These are phyloP conservation scores for Pelargonium cotyledonis DNA, from an alignment of 441 rosid genomes.

Conservation along the genomic window DNA sequence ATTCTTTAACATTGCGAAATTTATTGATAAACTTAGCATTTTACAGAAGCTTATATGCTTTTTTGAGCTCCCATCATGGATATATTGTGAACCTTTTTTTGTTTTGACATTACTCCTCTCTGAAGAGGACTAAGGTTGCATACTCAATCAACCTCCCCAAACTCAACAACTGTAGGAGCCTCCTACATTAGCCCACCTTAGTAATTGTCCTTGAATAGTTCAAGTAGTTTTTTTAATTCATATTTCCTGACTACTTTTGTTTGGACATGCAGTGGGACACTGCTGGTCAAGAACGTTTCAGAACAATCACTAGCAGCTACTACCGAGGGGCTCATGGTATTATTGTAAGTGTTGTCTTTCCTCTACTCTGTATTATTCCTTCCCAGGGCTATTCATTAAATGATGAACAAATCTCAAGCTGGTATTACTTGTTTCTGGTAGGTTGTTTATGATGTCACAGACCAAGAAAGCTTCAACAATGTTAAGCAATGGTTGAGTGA, in stretches of 20 bases:
- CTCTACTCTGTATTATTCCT: background rate
- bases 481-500: constrained; percentile 82
- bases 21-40: background rate
- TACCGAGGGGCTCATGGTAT: constrained; percentile 73
- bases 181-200: background rate
- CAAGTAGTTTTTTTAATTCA: background rate
- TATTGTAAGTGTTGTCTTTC: constrained; percentile 31
- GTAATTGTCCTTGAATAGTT: background rate
- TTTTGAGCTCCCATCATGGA: background rate
- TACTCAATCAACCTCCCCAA: background rate
- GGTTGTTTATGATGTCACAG: constrained; percentile 81
- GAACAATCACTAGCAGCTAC: constrained; percentile 72
- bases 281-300: constrained; percentile 68
- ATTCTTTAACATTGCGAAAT: background rate
- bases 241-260: constrained; percentile 4
- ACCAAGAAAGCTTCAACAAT: constrained; percentile 78
- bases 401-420: constrained; percentile 10
- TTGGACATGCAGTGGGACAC: constrained; percentile 53
- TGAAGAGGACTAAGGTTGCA: too few relatives aligned
- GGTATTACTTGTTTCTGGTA: constrained; percentile 19
- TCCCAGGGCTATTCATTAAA: background rate
- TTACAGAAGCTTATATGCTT: background rate
- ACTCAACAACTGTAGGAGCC: background rate
- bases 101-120: background rate
- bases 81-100: background rate